Evolutionary conservation across 1,284 basidiomycete genomes (phyloP).

Genomic region (Bondarzewia mesenterica): DNA sequence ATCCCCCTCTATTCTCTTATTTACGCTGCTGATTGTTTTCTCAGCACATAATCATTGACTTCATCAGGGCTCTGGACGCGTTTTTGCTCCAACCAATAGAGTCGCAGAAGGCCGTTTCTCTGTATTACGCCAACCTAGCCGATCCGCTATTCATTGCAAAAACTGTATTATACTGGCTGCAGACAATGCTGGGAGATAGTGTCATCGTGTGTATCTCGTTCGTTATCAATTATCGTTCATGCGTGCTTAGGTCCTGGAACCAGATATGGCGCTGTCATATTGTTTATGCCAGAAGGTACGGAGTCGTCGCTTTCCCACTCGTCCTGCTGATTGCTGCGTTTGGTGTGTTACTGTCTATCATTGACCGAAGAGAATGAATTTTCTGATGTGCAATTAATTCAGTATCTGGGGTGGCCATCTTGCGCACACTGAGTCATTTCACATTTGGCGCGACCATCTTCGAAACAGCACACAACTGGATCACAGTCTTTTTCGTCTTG

Average conservation of each 20-base stretch:
- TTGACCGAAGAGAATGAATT: not conserved
- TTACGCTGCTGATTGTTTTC: not conserved
- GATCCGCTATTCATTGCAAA: not conserved
- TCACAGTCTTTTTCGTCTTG: not conserved
- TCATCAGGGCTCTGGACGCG: not conserved
- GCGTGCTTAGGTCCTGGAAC: not conserved
- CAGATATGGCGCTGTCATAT: constrained; percentile 2
- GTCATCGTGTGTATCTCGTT: not conserved
- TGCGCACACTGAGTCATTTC: not conserved
- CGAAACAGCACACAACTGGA: not conserved
- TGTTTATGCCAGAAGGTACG: not conserved
- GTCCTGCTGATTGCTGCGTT: not conserved
- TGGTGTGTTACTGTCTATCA: not conserved
- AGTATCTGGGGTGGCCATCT: not conserved
- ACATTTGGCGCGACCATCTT: not conserved
- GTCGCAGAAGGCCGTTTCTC: not conserved
- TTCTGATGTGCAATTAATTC: not conserved
- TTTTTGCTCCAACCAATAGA: not conserved
- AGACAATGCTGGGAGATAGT: not conserved
- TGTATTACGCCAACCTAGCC: not conserved
- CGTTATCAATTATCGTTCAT: not conserved
- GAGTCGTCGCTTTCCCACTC: not conserved
- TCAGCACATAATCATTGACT: not conserved
- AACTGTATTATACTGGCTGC: not conserved
- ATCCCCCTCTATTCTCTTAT: not conserved